A percentile compares a stretch with the other conserved stretches of the same genome.
phyloP scores from a whole-genome alignment of 176 grass and related monocot species.

The Musa troglodytarum region DNA sequence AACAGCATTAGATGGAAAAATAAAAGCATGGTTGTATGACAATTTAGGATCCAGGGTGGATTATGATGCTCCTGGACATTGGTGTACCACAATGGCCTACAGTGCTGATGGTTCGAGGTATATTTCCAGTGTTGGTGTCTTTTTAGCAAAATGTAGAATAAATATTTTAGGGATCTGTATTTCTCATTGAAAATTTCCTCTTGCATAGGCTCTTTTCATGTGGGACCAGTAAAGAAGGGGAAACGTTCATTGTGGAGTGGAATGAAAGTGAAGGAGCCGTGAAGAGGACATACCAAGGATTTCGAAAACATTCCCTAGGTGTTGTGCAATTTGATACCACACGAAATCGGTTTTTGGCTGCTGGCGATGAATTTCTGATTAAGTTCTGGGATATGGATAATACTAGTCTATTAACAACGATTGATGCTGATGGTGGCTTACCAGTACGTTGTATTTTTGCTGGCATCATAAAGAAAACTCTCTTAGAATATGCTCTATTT shows the following conservation, averaged over 20 bases:
- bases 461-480: not conserved
- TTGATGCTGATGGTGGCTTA: conserved; percentile 11
- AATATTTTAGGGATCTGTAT: no score
- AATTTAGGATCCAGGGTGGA: conserved; percentile 12
- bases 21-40: conserved; percentile 19
- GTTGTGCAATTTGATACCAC: conserved; percentile 13
- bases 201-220: conserved; percentile 3
- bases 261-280: conserved; percentile 20
- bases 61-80: conserved; percentile 17
- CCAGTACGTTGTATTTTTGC: conserved; percentile 2
- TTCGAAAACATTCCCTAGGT: not conserved
- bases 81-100: conserved; percentile 17
- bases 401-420: not conserved
- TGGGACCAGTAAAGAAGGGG: conserved; percentile 16
- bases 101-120: conserved; percentile 11
- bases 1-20: conserved; percentile 19
- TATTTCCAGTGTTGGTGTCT: no score
- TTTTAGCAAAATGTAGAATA: no score
- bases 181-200: not conserved
- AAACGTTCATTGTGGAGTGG: conserved; percentile 11
- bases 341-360: conserved; percentile 10
- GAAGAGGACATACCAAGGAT: conserved; percentile 9
- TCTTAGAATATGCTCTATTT: not conserved
- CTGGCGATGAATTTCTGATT: conserved; percentile 3
- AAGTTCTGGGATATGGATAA: conserved; percentile 18